These are phyloP conservation scores for Rosa persica DNA, from an alignment of 306 rosid genomes.

Conservation along the genomic window DNA sequence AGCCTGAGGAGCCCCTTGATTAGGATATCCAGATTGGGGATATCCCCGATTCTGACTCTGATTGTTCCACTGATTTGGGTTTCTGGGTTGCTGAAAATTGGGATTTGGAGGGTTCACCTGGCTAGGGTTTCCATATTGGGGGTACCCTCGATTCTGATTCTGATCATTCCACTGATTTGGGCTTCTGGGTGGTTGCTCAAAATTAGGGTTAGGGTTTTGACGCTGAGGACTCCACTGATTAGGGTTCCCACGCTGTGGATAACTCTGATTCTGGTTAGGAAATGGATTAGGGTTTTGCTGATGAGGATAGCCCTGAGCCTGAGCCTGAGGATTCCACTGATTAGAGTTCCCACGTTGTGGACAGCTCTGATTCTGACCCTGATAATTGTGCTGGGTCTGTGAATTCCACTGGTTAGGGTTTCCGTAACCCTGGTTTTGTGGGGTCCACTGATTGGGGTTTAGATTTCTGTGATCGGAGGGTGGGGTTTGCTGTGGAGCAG, in stretches of 20 bases:
- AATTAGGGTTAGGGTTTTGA: neutral
- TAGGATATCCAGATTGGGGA: conserved; percentile 27
- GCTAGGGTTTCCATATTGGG: conserved; percentile 14
- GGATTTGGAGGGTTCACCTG: conserved; percentile 31
- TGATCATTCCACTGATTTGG: neutral
- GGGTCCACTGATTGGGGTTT: conserved; percentile 34
- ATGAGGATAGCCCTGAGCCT: neutral
- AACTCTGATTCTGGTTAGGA: neutral
- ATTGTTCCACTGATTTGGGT: conserved; percentile 39
- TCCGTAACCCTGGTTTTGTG: conserved; percentile 28
- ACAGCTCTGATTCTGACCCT: conserved; percentile 29
- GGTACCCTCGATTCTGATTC: neutral
- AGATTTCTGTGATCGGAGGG: conserved; percentile 42
- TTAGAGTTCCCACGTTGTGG: conserved; percentile 27
- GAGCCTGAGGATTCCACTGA: conserved; percentile 33
- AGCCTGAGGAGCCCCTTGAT: conserved; percentile 39
- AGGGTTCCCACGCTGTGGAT: neutral
- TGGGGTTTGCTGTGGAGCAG: conserved; percentile 29
- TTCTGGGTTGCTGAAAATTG: conserved; percentile 34
- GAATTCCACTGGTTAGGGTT: conserved; percentile 26
- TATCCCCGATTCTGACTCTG: conserved; percentile 29
- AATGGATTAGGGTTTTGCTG: neutral
- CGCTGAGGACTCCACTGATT: neutral
- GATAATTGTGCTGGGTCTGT: conserved; percentile 18
- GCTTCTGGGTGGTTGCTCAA: neutral